Evolutionary conservation across 1,139 yeast species (phyloP).

Genomic region (Pneumocystis sp.): DNA sequence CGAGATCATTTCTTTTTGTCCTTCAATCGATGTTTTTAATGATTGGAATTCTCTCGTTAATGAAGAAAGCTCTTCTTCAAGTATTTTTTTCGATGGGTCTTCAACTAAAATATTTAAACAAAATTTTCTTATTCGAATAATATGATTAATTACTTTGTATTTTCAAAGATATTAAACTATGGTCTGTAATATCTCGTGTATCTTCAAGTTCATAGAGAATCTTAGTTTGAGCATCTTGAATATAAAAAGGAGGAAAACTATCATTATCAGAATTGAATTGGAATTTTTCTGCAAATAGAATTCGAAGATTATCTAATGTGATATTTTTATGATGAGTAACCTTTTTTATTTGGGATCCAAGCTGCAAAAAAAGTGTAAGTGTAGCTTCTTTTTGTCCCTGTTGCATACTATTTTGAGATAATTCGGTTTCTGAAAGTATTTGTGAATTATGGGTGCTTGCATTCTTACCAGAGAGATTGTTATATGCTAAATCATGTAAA

Average conservation of each 20-base stretch:
- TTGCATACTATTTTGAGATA: slow-evolving; percentile 6
- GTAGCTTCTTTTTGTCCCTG: neutral
- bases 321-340: slow-evolving; percentile 35
- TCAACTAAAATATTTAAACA: slow-evolving; percentile 9
- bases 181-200: slow-evolving; percentile 43
- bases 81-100: slow-evolving; percentile 23
- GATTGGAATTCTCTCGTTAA: slow-evolving; percentile 23
- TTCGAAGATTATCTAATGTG: slow-evolving; percentile 48
- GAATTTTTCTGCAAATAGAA: slow-evolving; percentile 72
- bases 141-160: slow-evolving; percentile 21
- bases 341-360: slow-evolving; percentile 51
- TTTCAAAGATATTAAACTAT: slow-evolving; percentile 45
- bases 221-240: slow-evolving; percentile 45
- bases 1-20: slow-evolving; percentile 15
- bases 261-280: slow-evolving; percentile 61
- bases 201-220: slow-evolving; percentile 76
- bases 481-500: neutral
- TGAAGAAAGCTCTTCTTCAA: slow-evolving; percentile 22
- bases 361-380: slow-evolving; percentile 36
- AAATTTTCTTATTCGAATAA: neutral
- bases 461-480: neutral
- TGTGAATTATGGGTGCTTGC: neutral
- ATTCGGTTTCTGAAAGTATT: slow-evolving; percentile 1
- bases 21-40: slow-evolving; percentile 26
- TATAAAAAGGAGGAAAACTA: slow-evolving; percentile 67